Evolutionary conservation across 805 yeast species (phyloP), one percentile per base, ranked within the genome.

Genomic region (Ogataea pini): DNA sequence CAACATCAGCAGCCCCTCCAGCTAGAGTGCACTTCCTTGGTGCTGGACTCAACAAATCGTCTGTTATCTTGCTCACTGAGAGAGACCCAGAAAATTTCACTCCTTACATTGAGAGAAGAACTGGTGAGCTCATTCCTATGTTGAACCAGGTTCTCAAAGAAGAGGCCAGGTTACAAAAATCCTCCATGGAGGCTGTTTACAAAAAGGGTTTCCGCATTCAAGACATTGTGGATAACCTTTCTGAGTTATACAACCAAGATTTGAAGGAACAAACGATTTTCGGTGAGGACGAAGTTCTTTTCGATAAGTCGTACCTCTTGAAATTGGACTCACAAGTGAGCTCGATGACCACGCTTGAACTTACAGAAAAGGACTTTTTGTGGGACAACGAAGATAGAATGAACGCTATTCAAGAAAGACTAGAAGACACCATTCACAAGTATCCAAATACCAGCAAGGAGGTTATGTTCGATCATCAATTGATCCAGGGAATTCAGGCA

Each of bases 11-110:
- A 6, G 59, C 67, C 2, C 55, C 61, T 12, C 66, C 75, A 2
- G 48, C 58, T 3, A 49, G 70, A 36, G 41, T 70, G 3, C 59
- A 61, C 2, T 58, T 71, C 36, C 42, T 70, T 7, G 73, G 74
- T 7, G 63, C 59, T 3, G 64, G 60, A 20, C 34, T 57, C 14
- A 38, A 51, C 33, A 50, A 57, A 14, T 48, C 59, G 6, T 52
- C 65, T 1, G 49, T 68, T 10, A 56, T 64, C 2, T 43, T 60
- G 34, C 62, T 68, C 3, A 56, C 64, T 1, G 55, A 51, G n/a
- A 41, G 48, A 22, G 49, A 53, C 14, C 36, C 47, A 12, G 46
- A 52, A 16, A 25, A 52, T 5, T 44, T 42, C 25, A 38, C 37
- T 16, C 50, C 53, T 12, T 32, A 45, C 13, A 33, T 48, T 18